Evolutionary conservation across 2,329 filamentous ascomycete species (phyloP), one percentile per base, ranked within the genome.

Genomic region (Pseudopyrenochaeta lycopersici): DNA sequence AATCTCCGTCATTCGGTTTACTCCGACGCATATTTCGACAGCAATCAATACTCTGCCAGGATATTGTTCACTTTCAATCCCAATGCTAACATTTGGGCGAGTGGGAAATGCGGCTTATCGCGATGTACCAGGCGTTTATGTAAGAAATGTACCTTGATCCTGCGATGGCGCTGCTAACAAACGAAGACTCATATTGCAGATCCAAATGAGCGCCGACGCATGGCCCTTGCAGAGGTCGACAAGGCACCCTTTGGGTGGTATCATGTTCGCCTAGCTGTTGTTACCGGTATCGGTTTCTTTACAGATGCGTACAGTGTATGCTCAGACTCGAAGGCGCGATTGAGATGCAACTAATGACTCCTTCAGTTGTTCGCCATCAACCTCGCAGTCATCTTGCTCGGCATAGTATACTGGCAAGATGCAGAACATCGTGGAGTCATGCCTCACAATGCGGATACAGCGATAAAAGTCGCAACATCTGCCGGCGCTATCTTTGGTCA

Each of bases 211-310:
- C 64, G 72, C 11, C 58, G 72, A n/a, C 68, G 71, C 5, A 68
- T 74, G 67, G 70, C 71, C 39, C 61, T 75, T 15, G 72, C 72
- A 11, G 72, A 75, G 48, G 67, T 75, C 27, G 72, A 75, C 33
- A 75, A 74, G 46, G 39, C n/a, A 7, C 11, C 70, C 0, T 73
- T 74, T 44, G 70, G 71, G 14, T 74, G 72, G 90, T 91, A 92
- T 72, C 91, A 95, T 70, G 85, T 93, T 53, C 85, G 90, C 35
- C 89, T 90, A 52, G 85, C 90, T 48, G 78, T 90, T 7, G 90
- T 94, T 20, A 90, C 90, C 27, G 91, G 91, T 66, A 89, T 94
- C 57, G 91, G 91, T 64, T 95, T 96, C 85, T 95, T 95, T 77
- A 94, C 91, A 14, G 91, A 94, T 72, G 90, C 90, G 11, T 94